These are phyloP conservation scores for Auricularia auricula-judae DNA, from an alignment of 768 basidiomycete genomes.

Conservation along the genomic window DNA sequence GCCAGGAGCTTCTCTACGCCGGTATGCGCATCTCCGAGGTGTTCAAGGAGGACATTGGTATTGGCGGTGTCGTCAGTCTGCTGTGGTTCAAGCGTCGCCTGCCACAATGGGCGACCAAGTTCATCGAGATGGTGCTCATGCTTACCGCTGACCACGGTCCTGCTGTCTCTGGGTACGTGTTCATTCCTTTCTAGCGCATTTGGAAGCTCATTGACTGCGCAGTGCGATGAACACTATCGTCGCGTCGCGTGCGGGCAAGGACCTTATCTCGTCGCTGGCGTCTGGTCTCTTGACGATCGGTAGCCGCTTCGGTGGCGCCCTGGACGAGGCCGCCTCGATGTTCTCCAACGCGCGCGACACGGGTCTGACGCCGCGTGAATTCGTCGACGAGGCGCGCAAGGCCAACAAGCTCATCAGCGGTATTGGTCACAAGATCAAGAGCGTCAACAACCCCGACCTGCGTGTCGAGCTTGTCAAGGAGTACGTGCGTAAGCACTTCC, in stretches of 20 bases:
- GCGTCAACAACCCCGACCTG: slow-evolving; percentile 89
- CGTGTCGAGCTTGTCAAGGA: slow-evolving; percentile 92
- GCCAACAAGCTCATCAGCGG: slow-evolving; percentile 94
- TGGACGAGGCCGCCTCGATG: slow-evolving; percentile 95
- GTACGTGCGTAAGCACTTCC: slow-evolving; percentile 93
- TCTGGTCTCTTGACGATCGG: slow-evolving; percentile 97
- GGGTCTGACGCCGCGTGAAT: slow-evolving; percentile 94
- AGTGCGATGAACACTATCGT: slow-evolving; percentile 99
- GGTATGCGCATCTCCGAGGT: slow-evolving; percentile 99
- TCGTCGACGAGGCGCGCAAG: slow-evolving; percentile 88
- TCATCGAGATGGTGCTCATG: slow-evolving; percentile 99
- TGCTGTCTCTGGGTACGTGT: slow-evolving; percentile 66
- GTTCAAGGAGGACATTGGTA: slow-evolving; percentile 93
- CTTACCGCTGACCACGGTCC: slow-evolving; percentile 98
- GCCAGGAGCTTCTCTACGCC: slow-evolving; percentile 95
- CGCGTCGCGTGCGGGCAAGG: slow-evolving; percentile 97
- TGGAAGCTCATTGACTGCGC: slow-evolving; percentile 2
- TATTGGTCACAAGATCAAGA: slow-evolving; percentile 99
- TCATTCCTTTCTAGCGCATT: not conserved
- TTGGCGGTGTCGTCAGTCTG: slow-evolving; percentile 92
- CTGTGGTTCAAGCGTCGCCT: slow-evolving; percentile 97
- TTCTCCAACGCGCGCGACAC: slow-evolving; percentile 87
- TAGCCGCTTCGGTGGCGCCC: slow-evolving; percentile 88
- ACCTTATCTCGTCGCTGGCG: slow-evolving; percentile 90
- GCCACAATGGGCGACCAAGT: slow-evolving; percentile 90